Conservation (phyloP, 129 eudicot species). For the Helianthus annuus region HanXRQr2.0-SUNRISE NC_035442.2:104790053-104790552, state of each 20-base stretch:
- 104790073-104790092: conserved; percentile 70
- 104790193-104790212: conserved; percentile 60
- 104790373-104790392: conserved; percentile 57
- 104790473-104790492: conserved; percentile 30
- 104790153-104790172: conserved; percentile 46
- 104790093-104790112: conserved; percentile 39
- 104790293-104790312: conserved; percentile 59
- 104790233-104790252: conserved; percentile 53
- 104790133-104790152: conserved; percentile 50
- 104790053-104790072: conserved; percentile 62
- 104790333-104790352: conserved; percentile 17
- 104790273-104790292: conserved; percentile 55
- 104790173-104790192: conserved; percentile 79
- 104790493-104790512: conserved; percentile 23
- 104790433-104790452: conserved; percentile 12
- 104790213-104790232: conserved; percentile 51
- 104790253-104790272: conserved; percentile 73
- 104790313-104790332: conserved; percentile 5
- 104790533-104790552: neutral
- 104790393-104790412: conserved; percentile 13
- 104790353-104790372: conserved; percentile 17
- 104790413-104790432: conserved; percentile 3
- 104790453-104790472: conserved; percentile 36
- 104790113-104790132: conserved; percentile 54
- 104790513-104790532: conserved; percentile 1